Base-by-base conservation (phyloP, 75 land plant species). In the Pinus tabuliformis region DNA sequence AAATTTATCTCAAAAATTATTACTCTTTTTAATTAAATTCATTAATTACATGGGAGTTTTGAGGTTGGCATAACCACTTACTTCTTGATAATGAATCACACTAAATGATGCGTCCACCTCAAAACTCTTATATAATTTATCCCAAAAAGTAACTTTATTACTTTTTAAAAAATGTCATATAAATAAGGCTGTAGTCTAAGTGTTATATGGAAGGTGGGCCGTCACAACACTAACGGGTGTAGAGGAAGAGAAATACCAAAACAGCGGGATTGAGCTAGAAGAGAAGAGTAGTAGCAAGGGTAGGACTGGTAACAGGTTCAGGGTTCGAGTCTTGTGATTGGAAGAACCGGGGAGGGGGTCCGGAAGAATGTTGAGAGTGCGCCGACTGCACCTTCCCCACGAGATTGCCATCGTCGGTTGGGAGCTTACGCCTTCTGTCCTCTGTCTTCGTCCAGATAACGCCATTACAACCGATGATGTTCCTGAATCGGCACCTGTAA, bases 321-420 rank as follows among this genome's bases (percentile, higher is more conserved):
- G 56, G 76, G 58, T 24, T 57, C 57, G 15, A n/a, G 54, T 20
- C 56, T 52, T 62, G 58, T 30, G 59, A 26, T 49, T 21, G 17
- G 30, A 73, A 73, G 75, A 81, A 57, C 45, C 59, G 56, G 59
- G 78, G 76, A 65, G 14, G 24, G 73, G 71, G 61, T 57, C 64
- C 66, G 82, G 82, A 88, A 94, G 85, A 74, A 95, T 95, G 98
- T 91, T 95, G 98, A 95, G 89, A 70, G 96, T 95, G 89, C 78
- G 91, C 33, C 85, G 98, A 52, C 85, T 95, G 86, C 97, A 93
- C 81, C 90, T 95, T 37, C 98, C 98, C 75, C 91, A 96, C 64
- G 98, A 95, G 78, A 95, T 93, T 73, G 96, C 98, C 56, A 89
- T 95, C 36, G 98, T 91, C 20, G 98, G 98, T 36, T 93, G 96